phyloP scores from a whole-genome alignment of 2,329 filamentous ascomycete genomes.

The Fusarium fujikuroi region DNA sequence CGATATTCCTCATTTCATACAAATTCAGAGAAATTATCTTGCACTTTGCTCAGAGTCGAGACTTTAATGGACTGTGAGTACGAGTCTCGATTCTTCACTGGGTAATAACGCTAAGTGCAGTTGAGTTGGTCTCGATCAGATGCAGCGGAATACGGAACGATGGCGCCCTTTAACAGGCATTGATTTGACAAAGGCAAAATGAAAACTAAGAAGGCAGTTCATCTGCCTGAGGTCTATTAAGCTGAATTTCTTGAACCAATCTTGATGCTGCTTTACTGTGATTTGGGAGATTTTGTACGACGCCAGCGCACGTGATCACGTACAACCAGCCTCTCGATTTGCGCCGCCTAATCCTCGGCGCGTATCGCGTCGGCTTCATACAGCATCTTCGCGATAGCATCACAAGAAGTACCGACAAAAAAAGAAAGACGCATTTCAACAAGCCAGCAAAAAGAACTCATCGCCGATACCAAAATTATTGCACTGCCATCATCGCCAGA shows the following conservation, averaged over 20 bases:
- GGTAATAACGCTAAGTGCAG: neutral
- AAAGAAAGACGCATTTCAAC: constrained; percentile 9
- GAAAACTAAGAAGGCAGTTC: neutral
- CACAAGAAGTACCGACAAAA: constrained; percentile 34
- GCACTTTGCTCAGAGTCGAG: neutral
- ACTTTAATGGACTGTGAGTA: neutral
- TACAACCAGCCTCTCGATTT: constrained; percentile 39
- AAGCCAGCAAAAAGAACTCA: neutral
- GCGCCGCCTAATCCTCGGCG: constrained; percentile 52
- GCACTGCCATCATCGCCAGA: neutral
- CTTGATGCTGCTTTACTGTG: neutral
- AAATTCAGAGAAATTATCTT: no score
- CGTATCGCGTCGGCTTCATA: constrained; percentile 45
- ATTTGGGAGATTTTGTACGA: neutral
- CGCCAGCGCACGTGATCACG: constrained; percentile 44
- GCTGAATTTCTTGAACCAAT: neutral
- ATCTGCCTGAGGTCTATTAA: neutral
- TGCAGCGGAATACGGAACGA: no score
- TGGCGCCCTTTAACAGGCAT: neutral
- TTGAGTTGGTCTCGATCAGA: neutral
- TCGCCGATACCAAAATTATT: neutral
- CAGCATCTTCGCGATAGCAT: constrained; percentile 43
- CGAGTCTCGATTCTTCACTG: neutral
- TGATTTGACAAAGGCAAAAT: neutral
- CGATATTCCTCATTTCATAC: neutral